Conservation (phyloP, 306 rosid species). For the Glycine latifolia region DNA sequence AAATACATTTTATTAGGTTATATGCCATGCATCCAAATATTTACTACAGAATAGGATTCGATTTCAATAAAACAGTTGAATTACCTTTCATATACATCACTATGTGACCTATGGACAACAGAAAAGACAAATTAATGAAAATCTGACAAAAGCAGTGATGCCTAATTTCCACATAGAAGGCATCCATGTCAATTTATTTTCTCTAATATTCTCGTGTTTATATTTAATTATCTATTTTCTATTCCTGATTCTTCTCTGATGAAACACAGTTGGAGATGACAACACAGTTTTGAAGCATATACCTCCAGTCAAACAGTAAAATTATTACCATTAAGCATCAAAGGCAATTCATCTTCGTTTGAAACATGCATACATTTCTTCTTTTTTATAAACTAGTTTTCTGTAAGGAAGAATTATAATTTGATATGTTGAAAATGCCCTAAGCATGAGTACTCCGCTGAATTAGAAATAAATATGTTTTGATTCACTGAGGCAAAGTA, state of each 20-base stretch:
- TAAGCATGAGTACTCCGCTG: neutral
- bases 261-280: constrained; percentile 25
- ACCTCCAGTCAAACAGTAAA: constrained; percentile 14
- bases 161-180: constrained; percentile 28
- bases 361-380: neutral
- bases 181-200: constrained; percentile 9
- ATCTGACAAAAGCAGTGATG: neutral
- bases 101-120: constrained; percentile 17
- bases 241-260: constrained; percentile 8
- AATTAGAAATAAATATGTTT: constrained; percentile 8
- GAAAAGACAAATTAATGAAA: constrained; percentile 4
- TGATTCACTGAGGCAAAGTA: constrained; percentile 20
- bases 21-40: constrained; percentile 16
- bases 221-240: constrained; percentile 13
- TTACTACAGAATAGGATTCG: neutral
- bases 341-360: constrained; percentile 29
- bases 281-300: constrained; percentile 29
- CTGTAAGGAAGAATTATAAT: constrained; percentile 12
- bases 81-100: constrained; percentile 1
- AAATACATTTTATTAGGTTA: constrained; percentile 8
- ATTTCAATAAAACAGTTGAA: constrained; percentile 15
- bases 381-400: neutral
- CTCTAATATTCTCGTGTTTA: neutral
- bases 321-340: constrained; percentile 21
- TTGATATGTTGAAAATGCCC: constrained; percentile 8